phyloP scores from a whole-genome alignment of 768 basidiomycete species.

The Termitomyces sp. region DNA sequence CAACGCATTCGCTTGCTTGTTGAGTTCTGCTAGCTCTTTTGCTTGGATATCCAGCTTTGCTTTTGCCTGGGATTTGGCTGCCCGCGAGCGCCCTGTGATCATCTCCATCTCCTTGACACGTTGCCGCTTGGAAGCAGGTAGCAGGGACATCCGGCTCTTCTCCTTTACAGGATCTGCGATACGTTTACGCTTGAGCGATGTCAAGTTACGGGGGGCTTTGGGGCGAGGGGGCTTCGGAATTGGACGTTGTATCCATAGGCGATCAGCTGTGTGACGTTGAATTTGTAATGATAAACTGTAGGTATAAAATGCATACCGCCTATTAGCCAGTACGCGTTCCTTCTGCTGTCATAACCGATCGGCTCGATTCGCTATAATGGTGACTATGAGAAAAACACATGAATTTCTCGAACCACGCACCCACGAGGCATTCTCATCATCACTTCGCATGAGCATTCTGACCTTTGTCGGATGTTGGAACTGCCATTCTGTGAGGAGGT shows the following conservation, averaged over 20 bases:
- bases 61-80: conserved; percentile 70
- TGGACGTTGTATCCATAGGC: conserved; percentile 82
- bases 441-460: conserved; percentile 67
- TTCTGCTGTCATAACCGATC: conserved; percentile 74
- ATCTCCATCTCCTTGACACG: conserved; percentile 12
- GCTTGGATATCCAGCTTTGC: conserved; percentile 63
- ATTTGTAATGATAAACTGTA: background rate
- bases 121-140: conserved; percentile 16
- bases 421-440: conserved; percentile 76
- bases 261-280: conserved; percentile 46
- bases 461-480: conserved; percentile 73
- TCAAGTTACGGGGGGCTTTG: conserved; percentile 27
- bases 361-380: conserved; percentile 69
- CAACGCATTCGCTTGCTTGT: conserved; percentile 38
- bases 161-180: conserved; percentile 7
- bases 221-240: conserved; percentile 20
- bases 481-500: conserved; percentile 79
- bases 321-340: conserved; percentile 82
- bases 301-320: conserved; percentile 46
- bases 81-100: conserved; percentile 42
- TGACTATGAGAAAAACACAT: conserved; percentile 3
- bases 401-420: conserved; percentile 33
- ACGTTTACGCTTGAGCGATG: conserved; percentile 36
- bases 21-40: conserved; percentile 59
- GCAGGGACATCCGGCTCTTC: conserved; percentile 8